A percentile compares a stretch with the other conserved stretches of the same genome.
Evolutionary conservation across 805 yeast species (phyloP).

Genomic region (Lipomyces oligophaga): DNA sequence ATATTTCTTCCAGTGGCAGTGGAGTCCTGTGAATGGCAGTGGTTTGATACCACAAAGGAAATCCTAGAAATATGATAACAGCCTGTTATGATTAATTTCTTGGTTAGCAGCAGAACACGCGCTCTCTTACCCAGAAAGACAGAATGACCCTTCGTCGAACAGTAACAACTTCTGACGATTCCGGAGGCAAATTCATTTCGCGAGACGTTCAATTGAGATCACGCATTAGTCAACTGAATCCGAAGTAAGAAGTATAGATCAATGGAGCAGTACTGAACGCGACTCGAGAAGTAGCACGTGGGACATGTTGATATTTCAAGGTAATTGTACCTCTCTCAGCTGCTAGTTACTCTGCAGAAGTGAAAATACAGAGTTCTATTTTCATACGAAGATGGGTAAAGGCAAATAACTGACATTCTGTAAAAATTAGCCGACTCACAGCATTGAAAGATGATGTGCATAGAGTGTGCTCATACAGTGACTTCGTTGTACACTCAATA

Average conservation of each 20-base stretch:
- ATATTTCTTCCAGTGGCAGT: slow-evolving; percentile 49
- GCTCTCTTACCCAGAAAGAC: slow-evolving; percentile 23
- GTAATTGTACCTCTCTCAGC: no score
- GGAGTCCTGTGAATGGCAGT: slow-evolving; percentile 62
- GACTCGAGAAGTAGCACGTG: no score
- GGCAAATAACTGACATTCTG: no score
- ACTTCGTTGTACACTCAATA: slow-evolving; percentile 64
- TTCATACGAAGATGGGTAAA: no score
- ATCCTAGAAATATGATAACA: slow-evolving; percentile 43
- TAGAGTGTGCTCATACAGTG: slow-evolving; percentile 74
- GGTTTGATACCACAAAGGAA: slow-evolving; percentile 58
- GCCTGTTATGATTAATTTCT: slow-evolving; percentile 4
- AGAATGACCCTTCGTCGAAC: slow-evolving; percentile 25
- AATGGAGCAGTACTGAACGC: no score
- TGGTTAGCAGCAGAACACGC: background rate
- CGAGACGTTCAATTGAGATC: no score
- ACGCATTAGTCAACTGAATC: no score
- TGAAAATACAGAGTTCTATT: no score
- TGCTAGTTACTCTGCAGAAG: no score
- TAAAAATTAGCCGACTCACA: no score
- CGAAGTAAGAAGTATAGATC: no score
- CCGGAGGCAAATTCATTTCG: slow-evolving; percentile 3
- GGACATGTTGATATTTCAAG: no score
- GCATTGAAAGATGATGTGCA: slow-evolving; percentile 65
- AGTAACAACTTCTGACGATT: slow-evolving; percentile 5